These are phyloP conservation scores for Huntiella bhutanensis DNA, from an alignment of 2,329 filamentous ascomycete species.

Conservation along the genomic window DNA sequence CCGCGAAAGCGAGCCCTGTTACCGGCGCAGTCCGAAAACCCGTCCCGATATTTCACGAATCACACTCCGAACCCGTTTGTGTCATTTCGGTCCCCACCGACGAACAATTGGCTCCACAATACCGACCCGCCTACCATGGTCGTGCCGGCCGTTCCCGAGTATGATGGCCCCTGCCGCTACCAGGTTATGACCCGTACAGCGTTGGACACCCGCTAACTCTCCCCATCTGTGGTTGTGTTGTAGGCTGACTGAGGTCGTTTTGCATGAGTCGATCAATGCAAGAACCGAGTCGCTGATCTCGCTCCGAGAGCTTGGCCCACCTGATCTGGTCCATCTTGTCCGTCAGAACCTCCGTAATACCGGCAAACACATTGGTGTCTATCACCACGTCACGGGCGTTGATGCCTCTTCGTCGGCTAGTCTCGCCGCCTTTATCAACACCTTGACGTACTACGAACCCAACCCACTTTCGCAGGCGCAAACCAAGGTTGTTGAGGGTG, in stretches of 20 bases:
- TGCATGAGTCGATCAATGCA: slow-evolving; percentile 80
- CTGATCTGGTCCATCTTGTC: slow-evolving; percentile 85
- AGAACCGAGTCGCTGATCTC: slow-evolving; percentile 74
- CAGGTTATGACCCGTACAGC: background rate
- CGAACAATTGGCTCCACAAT: slow-evolving; percentile 7
- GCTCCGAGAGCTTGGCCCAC: slow-evolving; percentile 82
- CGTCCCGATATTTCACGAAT: no score
- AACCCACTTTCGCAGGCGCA: slow-evolving; percentile 44
- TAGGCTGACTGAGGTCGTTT: slow-evolving; percentile 84
- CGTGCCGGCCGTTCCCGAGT: slow-evolving; percentile 60
- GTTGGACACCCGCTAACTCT: slow-evolving; percentile 12
- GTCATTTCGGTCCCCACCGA: background rate
- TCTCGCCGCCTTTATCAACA: slow-evolving; percentile 95
- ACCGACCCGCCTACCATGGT: slow-evolving; percentile 34
- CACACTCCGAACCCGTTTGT: no score
- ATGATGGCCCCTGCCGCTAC: slow-evolving; percentile 14
- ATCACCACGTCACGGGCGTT: slow-evolving; percentile 93
- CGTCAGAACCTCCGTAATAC: slow-evolving; percentile 47
- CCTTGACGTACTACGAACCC: slow-evolving; percentile 65
- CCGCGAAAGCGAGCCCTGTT: no score
- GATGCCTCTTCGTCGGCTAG: slow-evolving; percentile 96
- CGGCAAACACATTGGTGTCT: slow-evolving; percentile 60
- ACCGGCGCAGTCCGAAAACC: no score
- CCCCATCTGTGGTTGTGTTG: background rate
- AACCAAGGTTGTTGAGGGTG: slow-evolving; percentile 78